Percentiles rank a stretch among this genome's conserved stretches.
phyloP scores from a whole-genome alignment of 371 early-diverging fungal genomes.

The Dichotomocladium elegans region DNA sequence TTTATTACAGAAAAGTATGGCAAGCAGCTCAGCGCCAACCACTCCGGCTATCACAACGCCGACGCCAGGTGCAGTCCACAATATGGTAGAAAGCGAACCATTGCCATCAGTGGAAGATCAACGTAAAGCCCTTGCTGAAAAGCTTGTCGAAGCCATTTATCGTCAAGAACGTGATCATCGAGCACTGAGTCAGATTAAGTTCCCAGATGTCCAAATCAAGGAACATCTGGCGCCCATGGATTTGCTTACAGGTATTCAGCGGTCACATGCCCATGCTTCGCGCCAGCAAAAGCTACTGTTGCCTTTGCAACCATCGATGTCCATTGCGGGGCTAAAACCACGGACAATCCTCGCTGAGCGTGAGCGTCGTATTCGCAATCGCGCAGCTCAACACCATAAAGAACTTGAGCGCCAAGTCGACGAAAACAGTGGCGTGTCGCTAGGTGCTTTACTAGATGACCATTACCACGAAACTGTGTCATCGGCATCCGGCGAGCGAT shows the following conservation, averaged over 20 bases:
- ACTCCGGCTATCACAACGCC: too few relatives aligned
- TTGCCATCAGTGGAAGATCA: slow-evolving; percentile 14
- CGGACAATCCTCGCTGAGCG: slow-evolving; percentile 61
- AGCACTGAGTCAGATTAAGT: slow-evolving; percentile 7
- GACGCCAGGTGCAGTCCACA: too few relatives aligned
- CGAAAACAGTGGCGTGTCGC: slow-evolving; percentile 42
- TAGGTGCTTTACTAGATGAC: slow-evolving; percentile 23
- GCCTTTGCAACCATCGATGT: slow-evolving; percentile 28
- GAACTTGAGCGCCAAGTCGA: slow-evolving; percentile 8
- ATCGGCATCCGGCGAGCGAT: slow-evolving; percentile 19
- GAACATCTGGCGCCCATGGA: slow-evolving; percentile 19
- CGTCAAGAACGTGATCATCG: slow-evolving; percentile 30
- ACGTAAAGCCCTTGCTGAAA: slow-evolving; percentile 33
- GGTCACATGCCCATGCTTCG: slow-evolving; percentile 51
- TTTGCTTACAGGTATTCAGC: slow-evolving; percentile 19
- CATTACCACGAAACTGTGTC: slow-evolving; percentile 35
- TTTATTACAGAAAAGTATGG: slow-evolving; percentile 3
- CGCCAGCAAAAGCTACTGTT: slow-evolving; percentile 66
- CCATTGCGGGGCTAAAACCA: slow-evolving; percentile 74
- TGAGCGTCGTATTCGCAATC: slow-evolving; percentile 61
- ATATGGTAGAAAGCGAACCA: too few relatives aligned
- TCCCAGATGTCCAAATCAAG: slow-evolving; percentile 11
- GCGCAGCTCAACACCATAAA: slow-evolving; percentile 61
- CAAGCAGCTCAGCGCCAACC: neutral
- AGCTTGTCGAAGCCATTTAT: slow-evolving; percentile 38